Percentiles rank a stretch among this genome's conserved stretches.
Evolutionary conservation across 1,284 basidiomycete species (phyloP).

Genomic region (Fomes fomentarius): DNA sequence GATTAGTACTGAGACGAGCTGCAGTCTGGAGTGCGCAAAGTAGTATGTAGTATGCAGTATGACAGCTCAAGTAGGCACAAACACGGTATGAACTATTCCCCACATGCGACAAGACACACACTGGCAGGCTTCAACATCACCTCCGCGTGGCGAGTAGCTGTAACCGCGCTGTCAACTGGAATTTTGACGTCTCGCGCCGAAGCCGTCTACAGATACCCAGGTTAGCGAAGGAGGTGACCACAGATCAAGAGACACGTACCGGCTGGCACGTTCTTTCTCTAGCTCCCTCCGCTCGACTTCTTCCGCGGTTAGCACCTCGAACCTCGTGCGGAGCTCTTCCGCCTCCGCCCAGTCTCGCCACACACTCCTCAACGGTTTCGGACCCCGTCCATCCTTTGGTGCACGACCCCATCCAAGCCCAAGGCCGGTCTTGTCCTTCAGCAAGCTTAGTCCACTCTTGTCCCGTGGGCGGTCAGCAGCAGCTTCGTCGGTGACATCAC

Average conservation of each 20-base stretch:
- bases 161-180: slow-evolving; percentile 57
- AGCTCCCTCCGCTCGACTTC: slow-evolving; percentile 89
- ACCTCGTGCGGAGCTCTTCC: slow-evolving; percentile 89
- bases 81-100: too few species aligned
- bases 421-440: slow-evolving; percentile 81
- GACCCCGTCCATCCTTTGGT: slow-evolving; percentile 73
- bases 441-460: slow-evolving; percentile 51
- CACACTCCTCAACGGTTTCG: slow-evolving; percentile 83
- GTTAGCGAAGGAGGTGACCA: too few species aligned
- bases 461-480: slow-evolving; percentile 42
- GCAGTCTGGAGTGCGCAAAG: too few species aligned
- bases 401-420: slow-evolving; percentile 72
- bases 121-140: too few species aligned
- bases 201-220: slow-evolving; percentile 57
- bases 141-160: slow-evolving; percentile 29
- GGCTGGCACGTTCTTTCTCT: slow-evolving; percentile 80
- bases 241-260: slow-evolving; percentile 35
- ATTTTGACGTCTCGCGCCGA: slow-evolving; percentile 76
- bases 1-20: too few species aligned
- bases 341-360: slow-evolving; percentile 97
- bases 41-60: too few species aligned
- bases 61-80: too few species aligned
- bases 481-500: slow-evolving; percentile 28
- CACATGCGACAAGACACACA: too few species aligned
- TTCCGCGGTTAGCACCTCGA: slow-evolving; percentile 86